These are phyloP conservation scores for Anisodus acutangulus DNA, from an alignment of 257 asterid genomes.

Conservation along the genomic window DNA sequence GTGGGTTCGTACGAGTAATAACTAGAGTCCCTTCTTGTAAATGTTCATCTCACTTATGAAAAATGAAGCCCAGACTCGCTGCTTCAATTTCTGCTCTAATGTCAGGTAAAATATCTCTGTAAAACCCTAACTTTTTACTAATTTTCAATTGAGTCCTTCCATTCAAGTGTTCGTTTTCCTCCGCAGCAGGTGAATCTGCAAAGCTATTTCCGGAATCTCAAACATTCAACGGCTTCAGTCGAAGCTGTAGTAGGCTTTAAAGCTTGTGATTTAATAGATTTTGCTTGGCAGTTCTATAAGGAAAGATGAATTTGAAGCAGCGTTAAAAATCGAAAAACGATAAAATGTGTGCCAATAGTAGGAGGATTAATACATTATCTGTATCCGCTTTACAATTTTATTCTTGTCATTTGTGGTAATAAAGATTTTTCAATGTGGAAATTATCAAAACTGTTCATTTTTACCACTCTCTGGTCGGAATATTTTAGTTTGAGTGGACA, in stretches of 20 bases:
- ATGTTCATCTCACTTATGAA: not conserved
- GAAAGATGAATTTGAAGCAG: not conserved
- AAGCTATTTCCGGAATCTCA: slow-evolving; percentile 29
- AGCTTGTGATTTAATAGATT: not conserved
- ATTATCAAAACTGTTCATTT: not conserved
- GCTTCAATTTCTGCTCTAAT: slow-evolving; percentile 43
- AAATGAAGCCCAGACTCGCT: slow-evolving; percentile 48
- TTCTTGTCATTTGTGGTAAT: not conserved
- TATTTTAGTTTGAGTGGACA: too few relatives aligned
- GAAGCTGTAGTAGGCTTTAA: not conserved
- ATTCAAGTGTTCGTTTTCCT: not conserved
- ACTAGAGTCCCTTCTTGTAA: not conserved
- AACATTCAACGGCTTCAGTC: not conserved
- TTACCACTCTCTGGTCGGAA: too few relatives aligned
- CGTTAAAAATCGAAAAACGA: not conserved
- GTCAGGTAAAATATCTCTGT: slow-evolving; percentile 40
- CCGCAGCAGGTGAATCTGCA: slow-evolving; percentile 23
- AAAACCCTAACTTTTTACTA: slow-evolving; percentile 33
- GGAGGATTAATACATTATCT: not conserved
- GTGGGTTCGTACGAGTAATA: too few relatives aligned
- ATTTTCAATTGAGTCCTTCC: not conserved
- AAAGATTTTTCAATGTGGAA: not conserved
- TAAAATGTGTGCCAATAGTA: not conserved
- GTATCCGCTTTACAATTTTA: not conserved
- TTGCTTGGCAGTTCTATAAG: not conserved